phyloP scores from a whole-genome alignment of 2,329 filamentous ascomycete species.

The Pleomassaria siparia region DNA sequence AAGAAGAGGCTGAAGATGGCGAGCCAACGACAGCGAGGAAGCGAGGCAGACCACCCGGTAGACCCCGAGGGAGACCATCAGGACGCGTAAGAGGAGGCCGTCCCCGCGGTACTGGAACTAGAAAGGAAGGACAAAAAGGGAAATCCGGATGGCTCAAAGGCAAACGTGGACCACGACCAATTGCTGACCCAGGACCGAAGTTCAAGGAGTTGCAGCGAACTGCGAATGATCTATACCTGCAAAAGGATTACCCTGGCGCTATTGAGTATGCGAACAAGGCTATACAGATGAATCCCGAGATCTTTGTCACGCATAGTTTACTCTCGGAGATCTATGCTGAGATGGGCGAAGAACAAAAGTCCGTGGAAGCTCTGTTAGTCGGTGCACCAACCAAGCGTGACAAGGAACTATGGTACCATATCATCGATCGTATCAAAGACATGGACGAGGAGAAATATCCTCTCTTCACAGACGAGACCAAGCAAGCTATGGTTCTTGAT shows the following conservation, averaged over 20 bases:
- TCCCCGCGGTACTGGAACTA: conserved; percentile 16
- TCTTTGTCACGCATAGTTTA: conserved; percentile 62
- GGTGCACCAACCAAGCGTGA: conserved; percentile 62
- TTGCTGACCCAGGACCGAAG: conserved; percentile 68
- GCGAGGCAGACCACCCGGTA: conserved; percentile 24
- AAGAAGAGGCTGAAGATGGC: conserved; percentile 18
- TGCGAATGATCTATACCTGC: conserved; percentile 69
- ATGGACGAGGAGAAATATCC: conserved; percentile 42
- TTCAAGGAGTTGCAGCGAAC: conserved; percentile 68
- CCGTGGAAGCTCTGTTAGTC: conserved; percentile 57
- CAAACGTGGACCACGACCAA: conserved; percentile 52
- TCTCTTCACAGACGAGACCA: conserved; percentile 27
- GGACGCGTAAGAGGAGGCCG: conserved; percentile 27
- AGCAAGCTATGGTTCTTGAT: conserved; percentile 30
- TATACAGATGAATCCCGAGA: conserved; percentile 58
- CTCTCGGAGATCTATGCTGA: conserved; percentile 61
- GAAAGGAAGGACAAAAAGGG: conserved; percentile 24
- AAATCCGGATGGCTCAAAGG: conserved; percentile 26
- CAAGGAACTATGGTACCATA: conserved; percentile 58
- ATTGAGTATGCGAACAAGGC: conserved; percentile 36
- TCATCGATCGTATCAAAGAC: conserved; percentile 56
- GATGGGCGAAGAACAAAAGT: conserved; percentile 59
- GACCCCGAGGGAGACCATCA: conserved; percentile 23
- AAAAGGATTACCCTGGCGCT: conserved; percentile 58
- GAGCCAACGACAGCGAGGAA: background rate